Evolutionary conservation across 192 early-diverging fungal genomes (phyloP).

Genomic region (Coemansia aciculifera): DNA sequence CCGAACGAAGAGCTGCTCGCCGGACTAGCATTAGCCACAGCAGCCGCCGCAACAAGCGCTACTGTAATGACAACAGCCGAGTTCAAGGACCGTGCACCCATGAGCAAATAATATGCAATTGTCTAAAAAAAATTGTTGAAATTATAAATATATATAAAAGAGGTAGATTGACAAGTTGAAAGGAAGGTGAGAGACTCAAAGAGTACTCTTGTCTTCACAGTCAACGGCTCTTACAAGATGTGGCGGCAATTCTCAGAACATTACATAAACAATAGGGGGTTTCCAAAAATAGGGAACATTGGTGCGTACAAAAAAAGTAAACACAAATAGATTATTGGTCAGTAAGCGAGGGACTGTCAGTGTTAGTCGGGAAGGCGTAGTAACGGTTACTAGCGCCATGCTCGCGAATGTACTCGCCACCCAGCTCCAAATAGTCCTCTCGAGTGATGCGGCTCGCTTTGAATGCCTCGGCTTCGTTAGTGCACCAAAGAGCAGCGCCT

Average conservation of each 20-base stretch:
- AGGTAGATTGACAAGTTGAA: not conserved
- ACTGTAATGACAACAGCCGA: constrained; percentile 8
- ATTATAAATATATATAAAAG: not conserved
- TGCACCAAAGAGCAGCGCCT: constrained; percentile 76
- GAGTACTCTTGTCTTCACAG: not conserved
- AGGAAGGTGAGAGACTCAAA: not conserved
- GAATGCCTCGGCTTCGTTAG: constrained; percentile 43
- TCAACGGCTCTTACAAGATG: not conserved
- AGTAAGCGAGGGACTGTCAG: constrained; percentile 4
- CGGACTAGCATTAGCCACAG: constrained; percentile 6
- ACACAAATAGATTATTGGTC: not conserved
- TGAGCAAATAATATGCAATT: constrained; percentile 2
- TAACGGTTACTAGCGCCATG: constrained; percentile 77
- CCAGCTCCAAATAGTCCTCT: constrained; percentile 79
- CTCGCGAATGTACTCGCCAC: constrained; percentile 84
- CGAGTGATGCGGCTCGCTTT: constrained; percentile 59
- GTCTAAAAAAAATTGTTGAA: not conserved
- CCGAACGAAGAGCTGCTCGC: constrained; percentile 14
- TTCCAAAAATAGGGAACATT: not conserved
- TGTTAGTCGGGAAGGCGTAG: constrained; percentile 7
- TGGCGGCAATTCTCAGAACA: not conserved
- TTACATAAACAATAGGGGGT: not conserved
- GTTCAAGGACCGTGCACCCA: not conserved
- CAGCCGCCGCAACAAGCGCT: constrained; percentile 14
- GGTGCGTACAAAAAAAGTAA: not conserved